Evolutionary conservation across 2,329 filamentous ascomycete genomes (phyloP).

Genomic region (Zymoseptoria brevis): DNA sequence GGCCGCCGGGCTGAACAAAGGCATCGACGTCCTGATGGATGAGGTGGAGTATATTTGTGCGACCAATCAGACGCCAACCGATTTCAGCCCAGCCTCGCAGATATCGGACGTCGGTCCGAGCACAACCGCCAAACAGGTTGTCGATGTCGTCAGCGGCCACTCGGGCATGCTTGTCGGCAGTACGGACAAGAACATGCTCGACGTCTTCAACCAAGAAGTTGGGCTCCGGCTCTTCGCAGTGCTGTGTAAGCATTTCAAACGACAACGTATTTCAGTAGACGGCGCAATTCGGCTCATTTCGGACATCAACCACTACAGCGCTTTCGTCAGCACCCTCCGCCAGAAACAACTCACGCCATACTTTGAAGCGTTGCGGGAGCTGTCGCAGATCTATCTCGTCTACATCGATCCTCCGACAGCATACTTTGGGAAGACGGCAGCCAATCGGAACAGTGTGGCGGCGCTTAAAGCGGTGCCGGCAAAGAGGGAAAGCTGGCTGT

Average conservation of each 20-base stretch:
- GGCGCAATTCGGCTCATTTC: conserved; percentile 89
- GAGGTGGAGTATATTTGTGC: conserved; percentile 94
- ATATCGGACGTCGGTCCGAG: conserved; percentile 62
- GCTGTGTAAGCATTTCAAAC: conserved; percentile 94
- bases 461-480: conserved; percentile 6
- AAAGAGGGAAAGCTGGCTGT: conserved; percentile 22
- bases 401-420: conserved; percentile 35
- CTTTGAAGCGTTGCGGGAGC: conserved; percentile 82
- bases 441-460: neutral
- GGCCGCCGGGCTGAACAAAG: conserved; percentile 90
- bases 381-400: conserved; percentile 93
- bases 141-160: conserved; percentile 78
- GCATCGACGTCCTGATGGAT: conserved; percentile 96
- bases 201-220: conserved; percentile 97
- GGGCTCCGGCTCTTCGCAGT: conserved; percentile 85
- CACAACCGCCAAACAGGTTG: conserved; percentile 67
- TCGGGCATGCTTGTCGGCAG: conserved; percentile 89
- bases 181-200: conserved; percentile 95
- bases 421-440: conserved; percentile 15
- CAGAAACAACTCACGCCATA: conserved; percentile 82
- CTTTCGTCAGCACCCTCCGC: conserved; percentile 70
- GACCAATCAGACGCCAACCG: conserved; percentile 74
- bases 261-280: conserved; percentile 81
- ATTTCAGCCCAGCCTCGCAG: conserved; percentile 69
- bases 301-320: conserved; percentile 90